These are phyloP conservation scores for Verticillium klebahnii DNA, from an alignment of 2,329 filamentous ascomycete species.

Conservation along the genomic window DNA sequence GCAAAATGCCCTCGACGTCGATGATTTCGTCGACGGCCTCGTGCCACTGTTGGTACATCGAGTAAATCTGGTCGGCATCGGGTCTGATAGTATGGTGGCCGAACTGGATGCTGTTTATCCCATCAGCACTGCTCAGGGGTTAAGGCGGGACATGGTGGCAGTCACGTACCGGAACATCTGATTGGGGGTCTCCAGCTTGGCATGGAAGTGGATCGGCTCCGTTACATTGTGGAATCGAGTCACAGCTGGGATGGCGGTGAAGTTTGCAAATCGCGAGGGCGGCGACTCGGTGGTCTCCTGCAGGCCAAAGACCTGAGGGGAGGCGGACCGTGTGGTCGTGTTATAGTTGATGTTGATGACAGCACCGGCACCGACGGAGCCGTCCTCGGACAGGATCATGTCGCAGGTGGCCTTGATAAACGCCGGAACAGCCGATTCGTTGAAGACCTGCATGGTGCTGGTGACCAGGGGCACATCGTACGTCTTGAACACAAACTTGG, in stretches of 20 bases:
- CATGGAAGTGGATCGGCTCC: constrained; percentile 20
- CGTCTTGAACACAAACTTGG: constrained; percentile 17
- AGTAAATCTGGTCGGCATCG: constrained; percentile 21
- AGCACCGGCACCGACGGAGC: constrained; percentile 22
- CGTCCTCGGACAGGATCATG: constrained; percentile 16
- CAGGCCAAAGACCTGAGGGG: constrained; percentile 24
- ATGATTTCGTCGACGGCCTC: constrained; percentile 22
- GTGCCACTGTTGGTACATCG: constrained; percentile 29
- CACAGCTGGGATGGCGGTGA: constrained; percentile 20
- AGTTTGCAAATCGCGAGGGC: constrained; percentile 25
- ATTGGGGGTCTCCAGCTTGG: constrained; percentile 21
- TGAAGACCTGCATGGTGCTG: constrained; percentile 26
- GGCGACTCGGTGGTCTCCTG: constrained; percentile 26
- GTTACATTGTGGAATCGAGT: constrained; percentile 21
- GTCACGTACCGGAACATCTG: constrained; percentile 27
- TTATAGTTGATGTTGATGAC: constrained; percentile 26
- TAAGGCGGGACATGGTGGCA: not conserved
- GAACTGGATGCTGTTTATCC: constrained; percentile 24
- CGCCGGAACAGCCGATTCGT: constrained; percentile 15
- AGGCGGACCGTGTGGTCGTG: constrained; percentile 17
- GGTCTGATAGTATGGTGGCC: constrained; percentile 30
- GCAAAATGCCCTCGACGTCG: constrained; percentile 29
- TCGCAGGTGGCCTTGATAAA: constrained; percentile 24
- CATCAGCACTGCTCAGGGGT: not conserved
- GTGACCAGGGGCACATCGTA: constrained; percentile 19